Percentiles rank a stretch among this genome's conserved stretches.
Evolutionary conservation across 495 filamentous ascomycete species (phyloP).

Genomic region (Hamigera avellanea): DNA sequence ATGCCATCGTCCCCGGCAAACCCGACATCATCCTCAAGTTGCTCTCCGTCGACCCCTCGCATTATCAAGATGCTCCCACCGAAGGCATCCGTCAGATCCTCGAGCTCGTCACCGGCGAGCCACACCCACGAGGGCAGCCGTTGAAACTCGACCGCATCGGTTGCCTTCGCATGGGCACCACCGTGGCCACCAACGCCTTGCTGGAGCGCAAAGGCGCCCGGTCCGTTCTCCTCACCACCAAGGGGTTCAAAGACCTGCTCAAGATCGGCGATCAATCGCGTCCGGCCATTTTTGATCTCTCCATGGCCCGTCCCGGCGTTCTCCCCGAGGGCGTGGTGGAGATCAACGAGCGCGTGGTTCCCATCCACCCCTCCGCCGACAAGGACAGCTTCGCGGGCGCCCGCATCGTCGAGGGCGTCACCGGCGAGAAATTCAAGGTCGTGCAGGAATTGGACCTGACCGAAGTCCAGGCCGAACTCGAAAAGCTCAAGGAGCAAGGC

Average conservation of each 20-base stretch:
- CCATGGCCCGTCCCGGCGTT: constrained; percentile 68
- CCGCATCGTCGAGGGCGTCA: constrained; percentile 33
- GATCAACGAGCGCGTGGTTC: constrained; percentile 61
- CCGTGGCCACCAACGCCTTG: constrained; percentile 83
- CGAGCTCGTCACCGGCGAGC: constrained; percentile 60
- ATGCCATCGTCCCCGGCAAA: constrained; percentile 40
- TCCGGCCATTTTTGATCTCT: constrained; percentile 74
- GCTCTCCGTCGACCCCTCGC: constrained; percentile 78
- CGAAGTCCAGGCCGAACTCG: constrained; percentile 29
- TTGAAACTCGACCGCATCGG: constrained; percentile 76
- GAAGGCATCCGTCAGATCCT: constrained; percentile 88
- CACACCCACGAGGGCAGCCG: constrained; percentile 70
- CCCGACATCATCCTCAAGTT: constrained; percentile 79
- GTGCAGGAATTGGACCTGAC: constrained; percentile 28
- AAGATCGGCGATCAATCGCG: constrained; percentile 79
- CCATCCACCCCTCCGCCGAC: constrained; percentile 38
- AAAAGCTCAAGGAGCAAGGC: constrained; percentile 30
- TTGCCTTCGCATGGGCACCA: constrained; percentile 82
- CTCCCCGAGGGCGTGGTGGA: constrained; percentile 68
- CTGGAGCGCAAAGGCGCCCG: constrained; percentile 90
- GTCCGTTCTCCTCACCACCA: constrained; percentile 83
- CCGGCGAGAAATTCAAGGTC: constrained; percentile 40
- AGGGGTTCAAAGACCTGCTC: constrained; percentile 86
- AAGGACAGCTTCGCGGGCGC: constrained; percentile 44
- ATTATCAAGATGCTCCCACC: constrained; percentile 80